Evolutionary conservation across 176 grass and related monocot species (phyloP), one percentile per base, ranked within the genome.

Genomic region (Phragmites australis): DNA sequence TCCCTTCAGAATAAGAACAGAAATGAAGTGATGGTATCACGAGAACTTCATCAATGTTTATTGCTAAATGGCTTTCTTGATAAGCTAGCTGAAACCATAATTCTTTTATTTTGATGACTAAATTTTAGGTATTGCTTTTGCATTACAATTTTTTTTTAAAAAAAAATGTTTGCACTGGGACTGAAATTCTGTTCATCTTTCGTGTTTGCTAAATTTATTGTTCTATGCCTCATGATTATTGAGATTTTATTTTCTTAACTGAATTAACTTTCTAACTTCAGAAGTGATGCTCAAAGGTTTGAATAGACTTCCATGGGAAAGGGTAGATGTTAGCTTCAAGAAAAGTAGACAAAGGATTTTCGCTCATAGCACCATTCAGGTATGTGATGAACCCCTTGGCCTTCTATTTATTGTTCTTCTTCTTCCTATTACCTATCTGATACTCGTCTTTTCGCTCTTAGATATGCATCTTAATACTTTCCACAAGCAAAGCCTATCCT

Each of bases 361-460:
- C 32, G 95, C 95, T 59, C 95, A 98, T 59, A 92, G 86, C 86
- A 93, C 95, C 11, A 98, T 98, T 84, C 92, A 94, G 95, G 95
- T 94, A 87, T 81, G 31, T 46, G 57, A 32, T 54, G 19, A 44
- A 19, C 47, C 22, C 54, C 34, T 37, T 37, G 34, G 34, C 34
- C 8, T n/a, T 87, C 6, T 5, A 31, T 34, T 79, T 75, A 14
- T 40, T 6, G 23, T 70, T 42, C 31, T 52, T 81, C 12, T 70
- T 42, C 23, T 52, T 81, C 11, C 27, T 59, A 30, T 75, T 53
- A 37, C 25, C 23, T 68, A 42, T 62, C 70, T 56, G 4, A 22
- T 48, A 81, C 58, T 18, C 6, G 7, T 60, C 13, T 45, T 29
- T 76, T 34, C 50, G 16, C 45, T 12, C 8, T 29, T 53, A 6